Conservation (phyloP, 169 alveolate genomes). For the Eimeria zaria region DNA sequence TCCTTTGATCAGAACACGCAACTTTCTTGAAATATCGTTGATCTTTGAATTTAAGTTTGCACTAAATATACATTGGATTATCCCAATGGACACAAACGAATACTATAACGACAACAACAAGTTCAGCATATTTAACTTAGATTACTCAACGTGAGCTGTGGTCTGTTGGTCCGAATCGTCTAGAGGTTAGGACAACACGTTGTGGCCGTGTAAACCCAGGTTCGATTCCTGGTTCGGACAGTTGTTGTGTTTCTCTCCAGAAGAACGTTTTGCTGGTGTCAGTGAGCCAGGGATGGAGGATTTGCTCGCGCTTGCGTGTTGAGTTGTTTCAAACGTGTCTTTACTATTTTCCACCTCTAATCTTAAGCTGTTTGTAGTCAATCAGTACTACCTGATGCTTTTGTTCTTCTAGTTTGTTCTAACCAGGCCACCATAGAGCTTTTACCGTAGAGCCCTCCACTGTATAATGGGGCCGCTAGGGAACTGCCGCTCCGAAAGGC, state of each 20-base stretch:
- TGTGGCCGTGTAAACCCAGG: conserved; percentile 98
- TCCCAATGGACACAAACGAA: too few species aligned
- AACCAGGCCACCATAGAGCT: background rate
- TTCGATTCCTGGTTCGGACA: conserved; percentile 97
- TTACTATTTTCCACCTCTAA: background rate
- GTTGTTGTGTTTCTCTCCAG: background rate
- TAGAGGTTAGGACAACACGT: conserved; percentile 97
- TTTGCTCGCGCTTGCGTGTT: background rate
- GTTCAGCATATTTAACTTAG: background rate
- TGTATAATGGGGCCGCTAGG: background rate
- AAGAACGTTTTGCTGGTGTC: background rate
- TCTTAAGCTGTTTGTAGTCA: background rate
- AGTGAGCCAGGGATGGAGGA: background rate
- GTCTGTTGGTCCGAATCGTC: conserved; percentile 93
- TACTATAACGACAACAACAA: background rate
- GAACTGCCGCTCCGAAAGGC: background rate
- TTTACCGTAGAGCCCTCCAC: background rate
- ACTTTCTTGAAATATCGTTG: background rate
- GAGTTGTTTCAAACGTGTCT: background rate
- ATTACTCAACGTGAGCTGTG: too few species aligned
- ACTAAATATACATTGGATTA: background rate
- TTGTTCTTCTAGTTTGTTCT: background rate
- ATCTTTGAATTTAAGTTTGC: background rate
- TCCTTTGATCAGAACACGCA: background rate
- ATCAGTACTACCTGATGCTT: background rate